Conservation (phyloP, 257 asterid genomes). For the Paulownia fortunei region DNA sequence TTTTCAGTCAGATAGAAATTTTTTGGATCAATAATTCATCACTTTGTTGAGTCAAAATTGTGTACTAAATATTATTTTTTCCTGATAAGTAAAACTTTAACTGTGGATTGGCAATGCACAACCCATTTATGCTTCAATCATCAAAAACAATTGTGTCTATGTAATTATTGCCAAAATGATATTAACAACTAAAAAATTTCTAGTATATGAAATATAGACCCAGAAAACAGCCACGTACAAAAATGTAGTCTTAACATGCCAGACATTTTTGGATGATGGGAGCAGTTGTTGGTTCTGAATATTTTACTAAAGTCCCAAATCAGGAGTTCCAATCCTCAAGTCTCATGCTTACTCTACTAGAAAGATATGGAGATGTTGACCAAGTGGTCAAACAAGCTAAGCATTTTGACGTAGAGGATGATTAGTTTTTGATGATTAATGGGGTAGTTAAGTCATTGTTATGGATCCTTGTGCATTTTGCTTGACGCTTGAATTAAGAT, state of each 20-base stretch:
- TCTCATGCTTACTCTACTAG: neutral
- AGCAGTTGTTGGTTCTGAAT: neutral
- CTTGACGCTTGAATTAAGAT: neutral
- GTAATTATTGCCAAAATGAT: neutral
- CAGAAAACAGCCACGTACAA: neutral
- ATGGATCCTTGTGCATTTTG: neutral
- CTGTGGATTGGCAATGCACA: neutral
- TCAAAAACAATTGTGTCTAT: too few species aligned
- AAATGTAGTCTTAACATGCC: neutral
- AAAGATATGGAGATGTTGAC: neutral
- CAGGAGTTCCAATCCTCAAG: neutral
- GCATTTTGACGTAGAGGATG: neutral
- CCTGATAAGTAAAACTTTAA: neutral
- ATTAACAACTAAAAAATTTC: neutral
- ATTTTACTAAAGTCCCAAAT: neutral
- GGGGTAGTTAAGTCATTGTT: neutral
- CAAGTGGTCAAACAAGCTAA: conserved; percentile 1
- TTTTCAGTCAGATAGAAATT: neutral
- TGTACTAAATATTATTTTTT: neutral
- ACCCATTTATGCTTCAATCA: neutral
- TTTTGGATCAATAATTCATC: neutral
- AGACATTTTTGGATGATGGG: neutral
- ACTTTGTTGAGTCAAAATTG: neutral
- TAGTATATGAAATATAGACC: neutral
- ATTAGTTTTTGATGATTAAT: neutral